Conservation (phyloP, 305 asterid species). For the Fraxinus latifolia region DNA sequence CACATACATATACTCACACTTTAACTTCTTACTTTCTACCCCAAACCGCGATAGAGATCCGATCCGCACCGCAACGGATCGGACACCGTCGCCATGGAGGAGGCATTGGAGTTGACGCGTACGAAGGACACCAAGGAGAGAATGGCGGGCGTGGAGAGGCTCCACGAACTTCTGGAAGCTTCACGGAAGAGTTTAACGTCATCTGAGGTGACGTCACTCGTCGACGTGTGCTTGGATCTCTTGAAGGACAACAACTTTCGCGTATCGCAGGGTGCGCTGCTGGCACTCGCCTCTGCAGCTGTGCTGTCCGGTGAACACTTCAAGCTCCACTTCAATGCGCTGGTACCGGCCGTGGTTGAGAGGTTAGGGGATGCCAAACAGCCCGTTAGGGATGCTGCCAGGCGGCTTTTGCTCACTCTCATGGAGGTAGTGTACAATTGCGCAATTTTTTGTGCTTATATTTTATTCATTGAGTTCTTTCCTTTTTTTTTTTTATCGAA, state of each 20-base stretch:
- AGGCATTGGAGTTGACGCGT: slow-evolving; percentile 85
- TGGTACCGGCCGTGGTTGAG: slow-evolving; percentile 91
- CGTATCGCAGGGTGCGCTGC: slow-evolving; percentile 90
- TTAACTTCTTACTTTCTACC: background rate
- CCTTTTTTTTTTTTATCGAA: background rate
- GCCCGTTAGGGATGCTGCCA: slow-evolving; percentile 90
- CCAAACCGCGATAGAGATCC: background rate
- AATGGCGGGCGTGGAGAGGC: slow-evolving; percentile 96
- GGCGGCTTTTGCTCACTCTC: slow-evolving; percentile 78
- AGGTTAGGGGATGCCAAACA: slow-evolving; percentile 85
- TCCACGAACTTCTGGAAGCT: slow-evolving; percentile 91
- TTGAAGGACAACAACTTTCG: slow-evolving; percentile 88
- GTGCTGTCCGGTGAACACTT: slow-evolving; percentile 95
- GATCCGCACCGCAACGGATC: background rate
- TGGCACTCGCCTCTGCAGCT: slow-evolving; percentile 88
- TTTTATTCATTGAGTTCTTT: background rate
- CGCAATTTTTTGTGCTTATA: background rate
- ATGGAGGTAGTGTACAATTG: slow-evolving; percentile 64
- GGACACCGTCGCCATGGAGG: slow-evolving; percentile 61
- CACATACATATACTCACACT: background rate
- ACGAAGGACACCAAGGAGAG: slow-evolving; percentile 97
- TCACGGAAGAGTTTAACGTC: slow-evolving; percentile 66
- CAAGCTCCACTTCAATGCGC: slow-evolving; percentile 90
- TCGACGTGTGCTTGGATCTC: slow-evolving; percentile 90
- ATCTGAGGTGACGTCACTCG: slow-evolving; percentile 80